These are phyloP conservation scores for Abortiporus biennis DNA, from an alignment of 1,284 basidiomycete species.

Conservation along the genomic window DNA sequence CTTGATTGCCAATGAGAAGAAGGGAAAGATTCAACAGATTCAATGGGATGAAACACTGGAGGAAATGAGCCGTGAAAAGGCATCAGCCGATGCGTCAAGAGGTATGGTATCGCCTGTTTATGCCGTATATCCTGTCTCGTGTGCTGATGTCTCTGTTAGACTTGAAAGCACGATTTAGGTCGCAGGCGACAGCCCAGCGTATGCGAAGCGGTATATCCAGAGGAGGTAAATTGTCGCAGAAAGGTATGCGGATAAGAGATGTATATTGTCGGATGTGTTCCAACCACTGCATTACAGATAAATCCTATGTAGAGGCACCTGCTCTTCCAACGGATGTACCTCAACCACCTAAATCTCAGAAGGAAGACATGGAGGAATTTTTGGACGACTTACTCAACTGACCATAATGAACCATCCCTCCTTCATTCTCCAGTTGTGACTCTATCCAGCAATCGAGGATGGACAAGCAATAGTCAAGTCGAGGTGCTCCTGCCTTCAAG, in stretches of 20 bases:
- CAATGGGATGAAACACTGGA: conserved; percentile 65
- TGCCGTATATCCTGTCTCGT: background rate
- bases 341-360: conserved; percentile 36
- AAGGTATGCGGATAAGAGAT: too few relatives aligned
- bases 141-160: conserved; percentile 33
- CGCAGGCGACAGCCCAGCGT: conserved; percentile 47
- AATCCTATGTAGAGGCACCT: conserved; percentile 41
- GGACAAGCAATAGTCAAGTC: too few relatives aligned
- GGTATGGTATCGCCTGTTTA: conserved; percentile 33
- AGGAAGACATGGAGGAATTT: conserved; percentile 66
- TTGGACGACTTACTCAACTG: conserved; percentile 54
- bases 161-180: conserved; percentile 59
- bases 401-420: background rate
- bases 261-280: too few relatives aligned
- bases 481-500: too few relatives aligned
- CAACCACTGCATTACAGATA: conserved; percentile 11
- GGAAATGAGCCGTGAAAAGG: conserved; percentile 59
- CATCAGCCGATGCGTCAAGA: conserved; percentile 64
- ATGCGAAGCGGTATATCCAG: too few relatives aligned
- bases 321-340: conserved; percentile 37
- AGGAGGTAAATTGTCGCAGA: too few relatives aligned
- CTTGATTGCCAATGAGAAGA: conserved; percentile 37
- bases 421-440: too few relatives aligned
- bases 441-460: too few relatives aligned
- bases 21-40: conserved; percentile 58